Base-by-base conservation (phyloP, 2,329 filamentous ascomycete species). In the Trichoderma harzianum region DNA sequence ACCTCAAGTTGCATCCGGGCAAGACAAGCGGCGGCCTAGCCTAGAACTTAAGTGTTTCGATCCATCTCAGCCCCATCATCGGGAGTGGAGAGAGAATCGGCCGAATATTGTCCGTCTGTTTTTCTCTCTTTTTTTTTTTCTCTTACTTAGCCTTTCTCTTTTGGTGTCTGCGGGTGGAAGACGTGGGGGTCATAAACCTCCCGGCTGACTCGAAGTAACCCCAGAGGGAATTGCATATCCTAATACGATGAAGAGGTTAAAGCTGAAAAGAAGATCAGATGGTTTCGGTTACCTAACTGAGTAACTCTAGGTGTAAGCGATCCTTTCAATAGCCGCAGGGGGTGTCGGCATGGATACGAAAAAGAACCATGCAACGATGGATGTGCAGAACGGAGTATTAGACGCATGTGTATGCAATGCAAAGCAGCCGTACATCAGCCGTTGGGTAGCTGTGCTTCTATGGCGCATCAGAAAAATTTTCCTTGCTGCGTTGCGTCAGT, bases 61-160 rank as follows among this genome's bases (percentile, higher is more conserved):
- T 60, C 26, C 55, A 60, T 69, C 55, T 69, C 66, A 69, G 66
- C 66, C 66, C 66, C 66, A 51, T 69, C 26, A 60, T 61, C 55
- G 36, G 36, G 36, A n/a, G 36, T 21, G 24, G 55, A 34, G 24
- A 36, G 32, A 10, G 53, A 61, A 30, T 68, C 55, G 55, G 66
- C 66, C 66, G 55, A 69, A 32, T 47, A 18, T 57, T 61, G 66
- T 55, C 66, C 55, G 66, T 10, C 55, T 51, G 18, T 21, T 30
- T 60, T 61, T 58, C 28, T 64, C n/a, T 47, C 34, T 47, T 24
- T 24, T 16, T 60, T 60, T 30, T 30, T 51, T 5, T 21, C 7
- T 30, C n/a, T 51, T 5, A 16, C 7, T 47, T 65, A 8, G 43
- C n/a, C n/a, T 28, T 34, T 36, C 18, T 43, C 39, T n/a, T 43